These are phyloP conservation scores for Tuber melanosporum DNA, from an alignment of 495 filamentous ascomycete genomes.

Conservation along the genomic window DNA sequence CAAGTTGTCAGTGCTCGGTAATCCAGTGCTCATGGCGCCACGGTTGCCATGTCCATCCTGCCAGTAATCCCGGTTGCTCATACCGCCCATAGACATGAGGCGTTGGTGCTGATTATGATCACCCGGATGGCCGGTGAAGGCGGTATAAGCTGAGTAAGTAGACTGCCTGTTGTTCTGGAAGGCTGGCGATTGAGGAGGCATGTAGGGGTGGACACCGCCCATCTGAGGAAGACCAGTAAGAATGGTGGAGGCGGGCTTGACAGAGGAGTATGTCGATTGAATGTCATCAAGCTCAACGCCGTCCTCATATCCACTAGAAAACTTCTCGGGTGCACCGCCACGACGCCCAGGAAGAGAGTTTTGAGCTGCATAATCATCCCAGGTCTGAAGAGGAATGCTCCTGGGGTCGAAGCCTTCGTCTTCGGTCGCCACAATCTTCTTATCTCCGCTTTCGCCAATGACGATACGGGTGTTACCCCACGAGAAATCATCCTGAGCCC, in stretches of 20 bases:
- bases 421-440: constrained; percentile 77
- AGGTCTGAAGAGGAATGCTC: constrained; percentile 86
- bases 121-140: constrained; percentile 44
- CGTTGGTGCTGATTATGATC: constrained; percentile 49
- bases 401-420: constrained; percentile 85
- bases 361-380: constrained; percentile 92
- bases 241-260: constrained; percentile 85
- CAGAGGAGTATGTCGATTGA: constrained; percentile 90
- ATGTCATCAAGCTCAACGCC: constrained; percentile 95
- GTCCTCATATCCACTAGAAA: constrained; percentile 47
- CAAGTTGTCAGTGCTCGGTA: constrained; percentile 59
- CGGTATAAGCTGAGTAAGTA: constrained; percentile 52
- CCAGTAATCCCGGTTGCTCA: constrained; percentile 51
- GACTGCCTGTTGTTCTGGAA: constrained; percentile 55
- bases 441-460: constrained; percentile 83
- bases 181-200: constrained; percentile 73
- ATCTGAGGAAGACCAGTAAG: constrained; percentile 75
- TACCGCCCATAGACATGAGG: constrained; percentile 57
- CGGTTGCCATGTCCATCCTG: constrained; percentile 47
- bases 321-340: constrained; percentile 62
- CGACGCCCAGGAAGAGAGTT: constrained; percentile 91
- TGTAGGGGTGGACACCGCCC: constrained; percentile 53
- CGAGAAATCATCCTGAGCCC: constrained; percentile 96
- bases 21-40: constrained; percentile 49
- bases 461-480: constrained; percentile 99